Percentiles rank a stretch among this genome's conserved stretches.
Evolutionary conservation across 495 filamentous ascomycete species (phyloP).

Genomic region (Penicillium simplicissimum): DNA sequence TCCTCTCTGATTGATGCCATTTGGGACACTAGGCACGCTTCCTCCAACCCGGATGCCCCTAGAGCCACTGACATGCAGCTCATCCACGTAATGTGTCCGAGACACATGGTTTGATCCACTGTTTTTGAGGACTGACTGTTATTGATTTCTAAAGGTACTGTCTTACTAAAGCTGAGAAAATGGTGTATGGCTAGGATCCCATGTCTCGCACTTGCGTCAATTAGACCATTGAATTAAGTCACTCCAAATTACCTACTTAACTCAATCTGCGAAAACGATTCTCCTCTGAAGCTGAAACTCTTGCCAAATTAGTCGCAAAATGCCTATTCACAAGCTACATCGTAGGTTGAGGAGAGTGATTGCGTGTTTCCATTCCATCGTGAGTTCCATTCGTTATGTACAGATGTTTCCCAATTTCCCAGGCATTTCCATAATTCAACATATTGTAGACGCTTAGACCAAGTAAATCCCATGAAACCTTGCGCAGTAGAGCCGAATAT

Average conservation of each 20-base stretch:
- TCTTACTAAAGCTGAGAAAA: too few species aligned
- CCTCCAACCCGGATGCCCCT: neutral
- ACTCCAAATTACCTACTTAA: too few species aligned
- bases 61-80: neutral
- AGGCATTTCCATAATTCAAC: constrained; percentile 3
- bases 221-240: too few species aligned
- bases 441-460: constrained; percentile 5
- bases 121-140: too few species aligned
- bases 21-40: neutral
- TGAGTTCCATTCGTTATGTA: constrained; percentile 11
- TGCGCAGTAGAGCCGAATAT: neutral
- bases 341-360: neutral
- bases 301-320: too few species aligned
- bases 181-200: too few species aligned
- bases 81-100: neutral
- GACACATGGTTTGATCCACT: too few species aligned
- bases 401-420: constrained; percentile 9
- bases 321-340: too few species aligned
- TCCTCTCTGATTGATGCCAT: neutral
- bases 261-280: too few species aligned
- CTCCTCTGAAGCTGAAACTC: too few species aligned
- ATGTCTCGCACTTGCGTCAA: too few species aligned
- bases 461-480: neutral
- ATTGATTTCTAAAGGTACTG: too few species aligned
- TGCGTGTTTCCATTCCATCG: neutral